Conservation (phyloP, 2,329 filamentous ascomycete genomes). For the Colletotrichum acutatum region DNA sequence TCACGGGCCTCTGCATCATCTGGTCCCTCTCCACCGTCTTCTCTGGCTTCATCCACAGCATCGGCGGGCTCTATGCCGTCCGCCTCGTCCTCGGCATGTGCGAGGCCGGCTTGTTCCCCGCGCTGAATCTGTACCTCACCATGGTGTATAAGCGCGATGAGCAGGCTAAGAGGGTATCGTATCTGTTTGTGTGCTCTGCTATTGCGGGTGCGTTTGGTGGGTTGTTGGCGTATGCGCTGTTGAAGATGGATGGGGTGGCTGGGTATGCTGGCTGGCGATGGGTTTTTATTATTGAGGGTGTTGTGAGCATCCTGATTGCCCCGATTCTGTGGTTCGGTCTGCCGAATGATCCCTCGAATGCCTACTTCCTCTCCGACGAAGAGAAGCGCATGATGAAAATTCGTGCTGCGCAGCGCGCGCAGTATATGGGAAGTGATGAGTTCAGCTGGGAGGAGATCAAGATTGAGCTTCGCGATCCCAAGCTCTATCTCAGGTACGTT, state of each 20-base stretch:
- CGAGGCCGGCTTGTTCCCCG: constrained; percentile 61
- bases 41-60: constrained; percentile 56
- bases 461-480: constrained; percentile 59
- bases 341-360: constrained; percentile 57
- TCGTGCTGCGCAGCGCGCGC: constrained; percentile 54
- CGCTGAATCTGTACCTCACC: constrained; percentile 51
- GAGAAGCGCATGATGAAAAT: constrained; percentile 62
- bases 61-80: constrained; percentile 54
- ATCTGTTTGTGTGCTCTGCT: constrained; percentile 62
- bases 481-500: constrained; percentile 59
- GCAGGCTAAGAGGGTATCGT: constrained; percentile 43
- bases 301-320: constrained; percentile 54
- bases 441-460: constrained; percentile 63
- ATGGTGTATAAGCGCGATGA: constrained; percentile 51
- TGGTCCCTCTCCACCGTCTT: constrained; percentile 62
- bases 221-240: constrained; percentile 58
- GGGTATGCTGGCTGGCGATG: constrained; percentile 54
- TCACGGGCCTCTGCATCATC: constrained; percentile 45
- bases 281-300: constrained; percentile 63
- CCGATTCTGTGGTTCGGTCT: constrained; percentile 57
- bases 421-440: constrained; percentile 60
- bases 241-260: constrained; percentile 55
- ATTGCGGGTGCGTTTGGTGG: constrained; percentile 54
- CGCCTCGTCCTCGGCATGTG: constrained; percentile 59
- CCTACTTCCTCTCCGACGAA: constrained; percentile 59